Evolutionary conservation across 345 rosid genomes (phyloP).

Genomic region (Geranium brycei): DNA sequence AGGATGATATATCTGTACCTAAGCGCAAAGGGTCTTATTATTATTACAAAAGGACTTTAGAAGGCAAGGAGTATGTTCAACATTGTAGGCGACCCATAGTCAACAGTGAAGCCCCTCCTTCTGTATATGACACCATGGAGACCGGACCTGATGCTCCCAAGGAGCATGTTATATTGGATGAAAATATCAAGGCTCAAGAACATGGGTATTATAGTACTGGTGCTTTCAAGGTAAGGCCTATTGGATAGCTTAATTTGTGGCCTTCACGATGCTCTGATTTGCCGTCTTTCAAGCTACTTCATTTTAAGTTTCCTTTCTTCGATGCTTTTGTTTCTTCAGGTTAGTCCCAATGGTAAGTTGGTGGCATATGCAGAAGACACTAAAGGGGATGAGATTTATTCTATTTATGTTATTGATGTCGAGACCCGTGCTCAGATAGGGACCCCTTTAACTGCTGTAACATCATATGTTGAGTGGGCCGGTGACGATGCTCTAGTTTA

Average conservation of each 20-base stretch:
- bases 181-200: conserved; percentile 57
- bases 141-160: conserved; percentile 66
- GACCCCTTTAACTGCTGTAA: conserved; percentile 42
- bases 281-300: not conserved
- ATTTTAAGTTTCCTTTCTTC: not conserved
- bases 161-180: conserved; percentile 78
- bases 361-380: conserved; percentile 83
- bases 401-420: conserved; percentile 51
- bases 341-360: conserved; percentile 60
- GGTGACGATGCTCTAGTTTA: conserved; percentile 71
- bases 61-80: conserved; percentile 83
- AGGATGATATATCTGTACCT: conserved; percentile 80
- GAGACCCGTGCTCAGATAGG: conserved; percentile 37
- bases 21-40: conserved; percentile 54
- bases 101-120: conserved; percentile 25
- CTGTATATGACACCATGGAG: conserved; percentile 63
- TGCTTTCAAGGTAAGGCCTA: conserved; percentile 43
- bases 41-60: conserved; percentile 50
- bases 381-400: conserved; percentile 70
- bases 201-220: conserved; percentile 44
- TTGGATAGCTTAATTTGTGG: not conserved
- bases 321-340: conserved; percentile 25
- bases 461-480: conserved; percentile 59
- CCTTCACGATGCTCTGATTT: not conserved
- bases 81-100: conserved; percentile 47